Percentiles rank a stretch among this genome's conserved stretches.
Evolutionary conservation across 345 rosid species (phyloP).

Genomic region (Heritiera littoralis): DNA sequence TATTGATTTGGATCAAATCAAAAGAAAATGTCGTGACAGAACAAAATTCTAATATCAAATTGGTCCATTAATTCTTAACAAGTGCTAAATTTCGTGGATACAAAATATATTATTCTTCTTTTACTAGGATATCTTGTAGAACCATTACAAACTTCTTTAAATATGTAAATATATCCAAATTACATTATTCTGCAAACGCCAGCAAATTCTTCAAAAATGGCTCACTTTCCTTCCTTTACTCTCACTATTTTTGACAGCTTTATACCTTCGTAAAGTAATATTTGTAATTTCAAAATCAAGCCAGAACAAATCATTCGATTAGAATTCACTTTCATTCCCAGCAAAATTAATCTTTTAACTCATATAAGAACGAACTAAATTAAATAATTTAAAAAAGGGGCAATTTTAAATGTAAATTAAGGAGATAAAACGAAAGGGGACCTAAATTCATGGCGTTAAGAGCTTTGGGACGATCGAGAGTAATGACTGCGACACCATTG

Average conservation of each 20-base stretch:
- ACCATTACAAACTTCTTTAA: background rate
- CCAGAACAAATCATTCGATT: background rate
- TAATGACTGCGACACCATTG: conserved; percentile 90
- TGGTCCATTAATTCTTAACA: background rate
- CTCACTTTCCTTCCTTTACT: background rate
- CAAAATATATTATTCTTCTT: background rate
- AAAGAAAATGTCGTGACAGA: background rate
- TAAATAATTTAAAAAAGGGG: background rate
- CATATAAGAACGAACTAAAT: background rate
- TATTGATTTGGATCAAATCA: background rate
- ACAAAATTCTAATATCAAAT: background rate
- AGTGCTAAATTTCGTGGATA: background rate
- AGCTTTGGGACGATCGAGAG: conserved; percentile 90
- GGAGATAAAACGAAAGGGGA: conserved; percentile 8
- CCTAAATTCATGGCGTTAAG: conserved; percentile 97
- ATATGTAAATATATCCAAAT: background rate
- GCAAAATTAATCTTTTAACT: background rate
- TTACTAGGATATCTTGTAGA: background rate
- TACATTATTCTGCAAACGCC: background rate
- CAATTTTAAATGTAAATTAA: background rate
- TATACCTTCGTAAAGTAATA: background rate
- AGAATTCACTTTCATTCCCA: background rate
- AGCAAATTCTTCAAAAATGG: background rate
- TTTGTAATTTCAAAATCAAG: background rate
- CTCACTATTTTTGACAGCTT: background rate